A percentile compares a stretch with the other conserved stretches of the same genome.
Conservation (phyloP, 176 grass and related monocot species). For the Urochloa ruziziensis region DNA sequence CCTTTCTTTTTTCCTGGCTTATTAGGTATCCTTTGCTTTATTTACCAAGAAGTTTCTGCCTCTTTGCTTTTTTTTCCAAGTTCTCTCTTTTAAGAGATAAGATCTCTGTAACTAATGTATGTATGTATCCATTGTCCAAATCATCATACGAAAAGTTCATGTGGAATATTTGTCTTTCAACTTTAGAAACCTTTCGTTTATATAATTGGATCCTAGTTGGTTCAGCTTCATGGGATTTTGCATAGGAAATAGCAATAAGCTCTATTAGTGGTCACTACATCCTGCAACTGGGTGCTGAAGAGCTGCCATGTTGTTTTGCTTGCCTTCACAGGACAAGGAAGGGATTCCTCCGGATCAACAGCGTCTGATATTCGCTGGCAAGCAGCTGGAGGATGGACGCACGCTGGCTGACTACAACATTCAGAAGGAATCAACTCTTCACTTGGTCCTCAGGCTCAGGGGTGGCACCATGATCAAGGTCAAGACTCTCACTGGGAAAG, state of each 20-base stretch:
- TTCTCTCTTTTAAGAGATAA: not conserved
- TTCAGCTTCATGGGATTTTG: not conserved
- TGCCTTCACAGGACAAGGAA: conserved; percentile 62
- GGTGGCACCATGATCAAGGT: conserved; percentile 97
- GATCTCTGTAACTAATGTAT: not conserved
- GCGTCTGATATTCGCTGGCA: conserved; percentile 80
- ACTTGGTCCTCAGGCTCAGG: conserved; percentile 82
- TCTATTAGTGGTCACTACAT: not conserved
- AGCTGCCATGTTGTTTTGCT: not conserved
- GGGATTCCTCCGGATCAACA: conserved; percentile 89
- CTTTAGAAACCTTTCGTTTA: not conserved
- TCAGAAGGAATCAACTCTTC: conserved; percentile 91
- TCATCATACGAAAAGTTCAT: not conserved
- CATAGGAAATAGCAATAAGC: not conserved
- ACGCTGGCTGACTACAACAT: conserved; percentile 89
- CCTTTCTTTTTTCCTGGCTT: not conserved
- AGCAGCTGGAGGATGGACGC: conserved; percentile 84
- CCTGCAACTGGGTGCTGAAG: not conserved
- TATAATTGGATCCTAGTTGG: not conserved
- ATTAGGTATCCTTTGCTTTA: not conserved
- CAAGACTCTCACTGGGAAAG: conserved; percentile 88
- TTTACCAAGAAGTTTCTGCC: not conserved
- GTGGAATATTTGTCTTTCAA: not conserved
- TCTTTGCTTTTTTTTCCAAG: not conserved
- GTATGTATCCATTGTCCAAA: not conserved